Evolutionary conservation across 495 filamentous ascomycete genomes (phyloP).

Genomic region (Immersiella caudata): DNA sequence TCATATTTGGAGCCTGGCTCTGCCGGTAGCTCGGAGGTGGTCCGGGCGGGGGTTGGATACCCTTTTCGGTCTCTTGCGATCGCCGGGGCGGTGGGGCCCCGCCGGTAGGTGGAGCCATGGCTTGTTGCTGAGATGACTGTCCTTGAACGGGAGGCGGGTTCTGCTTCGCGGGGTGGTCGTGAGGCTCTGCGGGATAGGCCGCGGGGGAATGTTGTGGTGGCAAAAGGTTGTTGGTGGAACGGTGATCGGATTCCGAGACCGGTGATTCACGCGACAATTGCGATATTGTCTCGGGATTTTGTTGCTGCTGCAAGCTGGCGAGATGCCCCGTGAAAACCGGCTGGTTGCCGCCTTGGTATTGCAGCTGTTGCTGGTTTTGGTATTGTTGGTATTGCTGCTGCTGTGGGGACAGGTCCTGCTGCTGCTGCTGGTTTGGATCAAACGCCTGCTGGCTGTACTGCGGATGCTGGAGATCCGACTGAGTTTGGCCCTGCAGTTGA

Average conservation of each 20-base stretch:
- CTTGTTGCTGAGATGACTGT: slow-evolving; percentile 40
- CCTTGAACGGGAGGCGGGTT: slow-evolving; percentile 36
- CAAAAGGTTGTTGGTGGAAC: slow-evolving; percentile 42
- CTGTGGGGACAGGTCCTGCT: slow-evolving; percentile 41
- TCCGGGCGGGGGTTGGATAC: slow-evolving; percentile 48
- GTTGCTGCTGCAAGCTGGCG: slow-evolving; percentile 47
- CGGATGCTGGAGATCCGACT: slow-evolving; percentile 33
- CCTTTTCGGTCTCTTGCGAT: slow-evolving; percentile 48
- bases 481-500: slow-evolving; percentile 34
- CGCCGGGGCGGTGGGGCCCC: slow-evolving; percentile 48
- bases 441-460: slow-evolving; percentile 41
- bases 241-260: slow-evolving; percentile 48
- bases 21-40: slow-evolving; percentile 54
- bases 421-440: slow-evolving; percentile 38
- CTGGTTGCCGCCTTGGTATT: slow-evolving; percentile 41
- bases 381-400: slow-evolving; percentile 41
- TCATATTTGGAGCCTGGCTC: slow-evolving; percentile 47
- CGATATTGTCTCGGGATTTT: slow-evolving; percentile 56
- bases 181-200: slow-evolving; percentile 40
- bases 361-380: slow-evolving; percentile 34
- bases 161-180: slow-evolving; percentile 37
- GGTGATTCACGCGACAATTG: slow-evolving; percentile 67
- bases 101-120: slow-evolving; percentile 55
- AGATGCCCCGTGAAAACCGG: slow-evolving; percentile 41
- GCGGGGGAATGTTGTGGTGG: slow-evolving; percentile 42